Percentiles rank a stretch among this genome's conserved stretches.
These are phyloP conservation scores for Tripidium arundinaceum DNA, from an alignment of 202 grass and related monocot genomes.

Conservation along the genomic window DNA sequence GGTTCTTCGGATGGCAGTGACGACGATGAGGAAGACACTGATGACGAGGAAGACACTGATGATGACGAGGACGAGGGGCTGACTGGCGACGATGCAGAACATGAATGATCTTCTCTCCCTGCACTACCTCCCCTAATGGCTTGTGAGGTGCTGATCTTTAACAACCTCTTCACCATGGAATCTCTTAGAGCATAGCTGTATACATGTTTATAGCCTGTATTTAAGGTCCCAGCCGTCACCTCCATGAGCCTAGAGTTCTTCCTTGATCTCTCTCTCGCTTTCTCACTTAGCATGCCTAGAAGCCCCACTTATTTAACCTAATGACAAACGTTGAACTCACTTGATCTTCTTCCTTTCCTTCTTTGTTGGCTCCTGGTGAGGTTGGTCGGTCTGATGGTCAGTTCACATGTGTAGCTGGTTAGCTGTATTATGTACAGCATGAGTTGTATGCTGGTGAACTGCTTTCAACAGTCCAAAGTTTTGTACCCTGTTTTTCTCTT, in stretches of 20 bases:
- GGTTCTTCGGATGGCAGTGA: conserved; percentile 46
- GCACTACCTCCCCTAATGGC: too few species aligned
- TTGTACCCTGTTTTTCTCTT: conserved; percentile 25
- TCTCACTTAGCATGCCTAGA: conserved; percentile 21
- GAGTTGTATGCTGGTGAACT: conserved; percentile 36
- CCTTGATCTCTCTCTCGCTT: neutral
- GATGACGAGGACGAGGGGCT: conserved; percentile 24
- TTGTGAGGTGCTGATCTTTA: too few species aligned
- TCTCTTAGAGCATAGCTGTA: conserved; percentile 58
- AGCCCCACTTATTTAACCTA: conserved; percentile 33
- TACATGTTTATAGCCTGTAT: conserved; percentile 68
- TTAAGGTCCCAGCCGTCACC: conserved; percentile 28
- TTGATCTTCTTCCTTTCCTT: neutral
- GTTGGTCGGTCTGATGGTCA: conserved; percentile 18
- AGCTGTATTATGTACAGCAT: conserved; percentile 35
- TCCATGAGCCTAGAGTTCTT: conserved; percentile 35
- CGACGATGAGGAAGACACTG: conserved; percentile 15
- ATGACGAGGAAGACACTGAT: conserved; percentile 34
- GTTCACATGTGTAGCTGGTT: conserved; percentile 20
- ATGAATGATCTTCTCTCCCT: conserved; percentile 35
- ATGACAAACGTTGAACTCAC: conserved; percentile 31
- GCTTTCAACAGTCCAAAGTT: conserved; percentile 36
- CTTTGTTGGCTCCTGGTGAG: conserved; percentile 18
- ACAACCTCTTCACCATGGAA: conserved; percentile 28
- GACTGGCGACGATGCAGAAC: conserved; percentile 29